These are phyloP conservation scores for Leccinum insolens DNA, from an alignment of 1,284 basidiomycete genomes.

Conservation along the genomic window DNA sequence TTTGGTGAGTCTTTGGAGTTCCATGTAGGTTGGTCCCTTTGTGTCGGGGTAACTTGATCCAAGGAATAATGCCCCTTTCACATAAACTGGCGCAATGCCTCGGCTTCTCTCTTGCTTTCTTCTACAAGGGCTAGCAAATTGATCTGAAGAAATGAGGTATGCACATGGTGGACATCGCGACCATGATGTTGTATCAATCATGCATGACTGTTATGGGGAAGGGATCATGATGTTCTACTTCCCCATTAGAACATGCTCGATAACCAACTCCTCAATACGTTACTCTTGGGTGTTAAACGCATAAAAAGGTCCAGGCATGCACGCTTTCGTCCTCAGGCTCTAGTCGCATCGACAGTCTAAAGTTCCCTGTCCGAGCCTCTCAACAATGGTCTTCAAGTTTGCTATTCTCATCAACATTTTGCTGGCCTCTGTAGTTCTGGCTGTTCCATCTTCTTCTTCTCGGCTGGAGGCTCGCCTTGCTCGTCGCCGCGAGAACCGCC, in stretches of 20 bases:
- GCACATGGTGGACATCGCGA: background rate
- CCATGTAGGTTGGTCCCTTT: background rate
- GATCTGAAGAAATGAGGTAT: background rate
- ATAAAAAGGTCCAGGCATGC: background rate
- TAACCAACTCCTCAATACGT: background rate
- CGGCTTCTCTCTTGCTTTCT: background rate
- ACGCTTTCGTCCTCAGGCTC: background rate
- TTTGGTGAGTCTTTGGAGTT: too few relatives aligned
- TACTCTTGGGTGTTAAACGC: background rate
- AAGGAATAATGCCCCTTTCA: background rate
- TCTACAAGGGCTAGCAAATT: background rate
- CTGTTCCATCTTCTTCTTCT: background rate
- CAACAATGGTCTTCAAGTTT: background rate
- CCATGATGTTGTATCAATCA: background rate
- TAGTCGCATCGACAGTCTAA: background rate
- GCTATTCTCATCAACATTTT: background rate
- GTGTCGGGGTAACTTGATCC: background rate
- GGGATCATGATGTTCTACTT: background rate
- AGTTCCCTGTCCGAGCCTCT: background rate
- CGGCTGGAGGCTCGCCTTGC: background rate
- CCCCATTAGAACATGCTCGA: background rate
- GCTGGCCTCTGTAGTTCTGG: background rate
- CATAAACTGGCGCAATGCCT: background rate
- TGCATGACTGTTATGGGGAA: background rate
- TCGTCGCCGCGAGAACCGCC: background rate